Conservation (phyloP, 768 basidiomycete species). For the Mycena leptocephala region DNA sequence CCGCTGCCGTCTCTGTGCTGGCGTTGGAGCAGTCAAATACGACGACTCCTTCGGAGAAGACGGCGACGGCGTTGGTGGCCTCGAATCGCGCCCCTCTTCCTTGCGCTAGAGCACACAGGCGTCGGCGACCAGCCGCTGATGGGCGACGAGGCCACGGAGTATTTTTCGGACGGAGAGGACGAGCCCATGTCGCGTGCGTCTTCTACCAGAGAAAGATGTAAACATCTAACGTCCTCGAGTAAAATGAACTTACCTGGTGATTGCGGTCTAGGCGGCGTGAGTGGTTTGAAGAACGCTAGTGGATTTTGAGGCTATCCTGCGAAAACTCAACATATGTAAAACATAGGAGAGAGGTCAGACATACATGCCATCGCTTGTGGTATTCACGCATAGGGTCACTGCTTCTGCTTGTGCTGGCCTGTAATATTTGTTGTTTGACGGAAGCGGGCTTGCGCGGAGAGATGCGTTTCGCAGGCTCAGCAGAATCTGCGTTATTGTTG, state of each 20-base stretch:
- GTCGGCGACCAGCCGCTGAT: constrained; percentile 25
- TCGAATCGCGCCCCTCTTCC: neutral
- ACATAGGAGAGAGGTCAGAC: neutral
- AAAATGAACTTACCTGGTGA: constrained; percentile 5
- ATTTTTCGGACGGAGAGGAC: constrained; percentile 31
- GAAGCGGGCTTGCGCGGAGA: constrained; percentile 1
- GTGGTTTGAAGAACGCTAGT: neutral
- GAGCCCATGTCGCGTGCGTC: constrained; percentile 31
- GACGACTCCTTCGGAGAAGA: constrained; percentile 32
- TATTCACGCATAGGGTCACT: neutral
- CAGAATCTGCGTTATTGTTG: neutral
- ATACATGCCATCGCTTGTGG: constrained; percentile 15
- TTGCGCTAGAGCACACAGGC: neutral
- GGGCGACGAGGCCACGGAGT: constrained; percentile 20
- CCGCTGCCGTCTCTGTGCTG: constrained; percentile 46
- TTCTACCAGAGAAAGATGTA: neutral
- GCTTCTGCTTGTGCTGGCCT: constrained; percentile 4
- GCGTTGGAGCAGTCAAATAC: constrained; percentile 50
- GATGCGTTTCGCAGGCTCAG: constrained; percentile 13
- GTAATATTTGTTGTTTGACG: neutral
- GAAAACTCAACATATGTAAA: neutral
- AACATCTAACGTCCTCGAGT: neutral
- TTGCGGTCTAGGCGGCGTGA: neutral
- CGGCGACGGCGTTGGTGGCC: constrained; percentile 15
- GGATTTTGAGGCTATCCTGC: constrained; percentile 2